Conservation (phyloP, 305 asterid genomes). For the Fraxinus angustifolia region DNA sequence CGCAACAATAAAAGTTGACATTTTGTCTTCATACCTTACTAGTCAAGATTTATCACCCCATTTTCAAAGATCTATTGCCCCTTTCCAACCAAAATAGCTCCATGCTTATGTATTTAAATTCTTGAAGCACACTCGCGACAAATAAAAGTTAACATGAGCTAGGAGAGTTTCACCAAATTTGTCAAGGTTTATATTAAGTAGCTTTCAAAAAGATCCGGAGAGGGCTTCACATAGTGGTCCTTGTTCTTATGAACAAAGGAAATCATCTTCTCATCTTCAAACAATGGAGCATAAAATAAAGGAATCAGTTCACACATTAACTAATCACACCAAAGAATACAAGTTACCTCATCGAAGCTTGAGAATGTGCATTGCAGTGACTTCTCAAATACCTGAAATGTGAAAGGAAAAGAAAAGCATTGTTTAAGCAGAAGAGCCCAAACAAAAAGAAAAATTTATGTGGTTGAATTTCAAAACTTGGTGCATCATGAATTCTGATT, state of each 20-base stretch:
- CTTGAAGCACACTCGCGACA: not conserved
- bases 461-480: not conserved
- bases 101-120: not conserved
- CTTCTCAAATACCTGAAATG: slow-evolving; percentile 78
- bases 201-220: not conserved
- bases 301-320: slow-evolving; percentile 13
- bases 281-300: slow-evolving; percentile 9
- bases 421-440: slow-evolving; percentile 6
- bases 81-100: slow-evolving; percentile 1
- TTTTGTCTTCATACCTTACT: not conserved
- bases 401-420: slow-evolving; percentile 9
- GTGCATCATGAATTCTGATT: not conserved
- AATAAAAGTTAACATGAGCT: not conserved
- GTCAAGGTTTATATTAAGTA: not conserved
- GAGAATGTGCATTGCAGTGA: slow-evolving; percentile 71
- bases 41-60: not conserved
- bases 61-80: not conserved
- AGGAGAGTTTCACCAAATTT: not conserved
- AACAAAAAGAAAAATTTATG: not conserved
- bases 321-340: slow-evolving; percentile 13
- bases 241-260: not conserved
- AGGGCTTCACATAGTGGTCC: not conserved
- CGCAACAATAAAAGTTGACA: not conserved
- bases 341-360: slow-evolving; percentile 69
- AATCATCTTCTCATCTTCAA: not conserved